Percentiles rank a stretch among this genome's conserved stretches.
Conservation (phyloP, 2,329 filamentous ascomycete species). For the Trichoderma endophyticum region DNA sequence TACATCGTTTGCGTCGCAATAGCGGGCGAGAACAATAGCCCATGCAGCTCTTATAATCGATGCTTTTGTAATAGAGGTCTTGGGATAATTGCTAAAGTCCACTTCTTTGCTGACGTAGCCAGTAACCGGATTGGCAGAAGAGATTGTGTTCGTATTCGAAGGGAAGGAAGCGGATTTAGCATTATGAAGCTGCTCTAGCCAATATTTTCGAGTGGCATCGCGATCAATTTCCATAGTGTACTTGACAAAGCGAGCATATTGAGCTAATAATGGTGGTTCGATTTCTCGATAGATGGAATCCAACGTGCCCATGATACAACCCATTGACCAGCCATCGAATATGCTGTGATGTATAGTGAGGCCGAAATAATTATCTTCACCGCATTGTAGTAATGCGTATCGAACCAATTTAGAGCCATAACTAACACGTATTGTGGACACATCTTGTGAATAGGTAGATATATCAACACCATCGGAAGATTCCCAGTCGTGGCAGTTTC, state of each 20-base stretch:
- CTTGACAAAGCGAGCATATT: conserved; percentile 6
- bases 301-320: neutral
- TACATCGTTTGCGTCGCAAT: conserved; percentile 17
- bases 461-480: neutral
- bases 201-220: neutral
- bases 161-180: neutral
- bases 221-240: neutral
- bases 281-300: neutral
- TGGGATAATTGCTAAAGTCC: neutral
- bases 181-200: neutral
- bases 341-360: conserved; percentile 7
- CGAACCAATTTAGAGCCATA: neutral
- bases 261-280: conserved; percentile 16
- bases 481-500: neutral
- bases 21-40: conserved; percentile 22
- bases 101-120: neutral
- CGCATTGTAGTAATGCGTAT: neutral
- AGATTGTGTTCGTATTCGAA: neutral
- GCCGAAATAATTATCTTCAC: neutral
- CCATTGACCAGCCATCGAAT: conserved; percentile 16
- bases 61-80: conserved; percentile 15
- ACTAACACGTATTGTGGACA: neutral
- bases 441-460: neutral
- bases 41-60: conserved; percentile 24
- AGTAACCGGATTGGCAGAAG: neutral